Conservation (phyloP, 2,329 filamentous ascomycete species). For the Fusarium sp. region DNA sequence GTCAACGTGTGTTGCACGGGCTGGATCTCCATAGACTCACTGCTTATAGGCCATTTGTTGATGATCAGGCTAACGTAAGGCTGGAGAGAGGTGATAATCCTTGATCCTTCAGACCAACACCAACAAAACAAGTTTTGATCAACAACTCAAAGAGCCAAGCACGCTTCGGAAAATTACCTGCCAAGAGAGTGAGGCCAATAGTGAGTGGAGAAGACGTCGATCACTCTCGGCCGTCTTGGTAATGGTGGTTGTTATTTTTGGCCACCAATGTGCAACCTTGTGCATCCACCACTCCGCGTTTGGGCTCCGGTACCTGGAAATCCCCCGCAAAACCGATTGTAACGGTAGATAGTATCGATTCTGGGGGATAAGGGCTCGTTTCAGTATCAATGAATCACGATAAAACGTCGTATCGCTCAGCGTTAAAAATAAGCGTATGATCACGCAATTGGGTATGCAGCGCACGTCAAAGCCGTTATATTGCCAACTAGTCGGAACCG, state of each 20-base stretch:
- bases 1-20: constrained; percentile 9
- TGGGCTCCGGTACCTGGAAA: constrained; percentile 14
- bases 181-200: neutral
- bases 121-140: neutral
- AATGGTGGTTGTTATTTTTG: constrained; percentile 2
- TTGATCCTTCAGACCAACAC: neutral
- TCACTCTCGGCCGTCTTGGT: neutral
- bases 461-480: neutral
- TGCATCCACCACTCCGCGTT: neutral
- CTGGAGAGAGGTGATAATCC: neutral
- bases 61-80: constrained; percentile 10
- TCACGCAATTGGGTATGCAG: constrained; percentile 18
- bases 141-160: neutral
- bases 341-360: neutral
- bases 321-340: constrained; percentile 10
- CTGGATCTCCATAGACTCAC: neutral
- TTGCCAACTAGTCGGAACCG: too few relatives aligned
- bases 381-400: neutral
- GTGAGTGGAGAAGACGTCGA: neutral
- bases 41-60: neutral
- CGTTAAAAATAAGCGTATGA: neutral
- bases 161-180: neutral
- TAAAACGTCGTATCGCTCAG: neutral
- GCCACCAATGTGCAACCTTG: neutral
- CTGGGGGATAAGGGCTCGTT: neutral